Percentiles rank a stretch among this genome's conserved stretches.
These are phyloP conservation scores for Botrytis deweyae DNA, from an alignment of 2,329 filamentous ascomycete species.

Conservation along the genomic window DNA sequence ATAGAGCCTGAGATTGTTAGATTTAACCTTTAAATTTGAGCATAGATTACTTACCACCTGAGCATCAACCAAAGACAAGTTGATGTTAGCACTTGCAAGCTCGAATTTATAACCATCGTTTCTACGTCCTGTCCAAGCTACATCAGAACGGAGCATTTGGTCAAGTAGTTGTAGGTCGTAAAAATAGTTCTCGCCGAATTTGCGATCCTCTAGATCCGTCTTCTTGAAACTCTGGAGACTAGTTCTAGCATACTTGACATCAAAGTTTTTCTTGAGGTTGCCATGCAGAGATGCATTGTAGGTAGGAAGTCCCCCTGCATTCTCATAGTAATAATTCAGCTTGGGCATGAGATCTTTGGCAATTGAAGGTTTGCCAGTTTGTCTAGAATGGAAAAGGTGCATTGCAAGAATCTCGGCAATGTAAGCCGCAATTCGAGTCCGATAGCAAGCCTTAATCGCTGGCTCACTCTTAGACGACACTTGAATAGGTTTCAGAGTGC, in stretches of 20 bases:
- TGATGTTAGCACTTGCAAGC: conserved; percentile 82
- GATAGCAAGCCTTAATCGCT: conserved; percentile 49
- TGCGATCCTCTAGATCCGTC: conserved; percentile 62
- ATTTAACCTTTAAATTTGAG: background rate
- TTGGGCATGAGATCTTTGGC: conserved; percentile 71
- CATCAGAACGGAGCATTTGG: conserved; percentile 73
- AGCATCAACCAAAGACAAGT: conserved; percentile 87
- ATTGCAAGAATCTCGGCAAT: conserved; percentile 87
- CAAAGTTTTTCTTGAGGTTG: conserved; percentile 83
- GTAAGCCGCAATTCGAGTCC: conserved; percentile 73
- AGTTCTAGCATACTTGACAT: conserved; percentile 71
- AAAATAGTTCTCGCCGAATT: conserved; percentile 75
- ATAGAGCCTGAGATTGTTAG: conserved; percentile 60
- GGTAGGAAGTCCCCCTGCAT: conserved; percentile 73
- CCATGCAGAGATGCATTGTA: conserved; percentile 87
- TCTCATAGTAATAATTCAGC: conserved; percentile 75
- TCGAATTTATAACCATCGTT: conserved; percentile 77
- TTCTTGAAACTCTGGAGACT: conserved; percentile 78
- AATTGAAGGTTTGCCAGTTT: conserved; percentile 66
- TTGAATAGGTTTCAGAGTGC: conserved; percentile 53
- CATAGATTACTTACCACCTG: conserved; percentile 65
- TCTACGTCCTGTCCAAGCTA: conserved; percentile 69
- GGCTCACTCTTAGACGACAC: conserved; percentile 53
- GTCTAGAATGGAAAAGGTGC: conserved; percentile 82
- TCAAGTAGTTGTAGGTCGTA: conserved; percentile 78